Conservation (phyloP, 345 rosid species). For the Microthlaspi erraticum region DNA sequence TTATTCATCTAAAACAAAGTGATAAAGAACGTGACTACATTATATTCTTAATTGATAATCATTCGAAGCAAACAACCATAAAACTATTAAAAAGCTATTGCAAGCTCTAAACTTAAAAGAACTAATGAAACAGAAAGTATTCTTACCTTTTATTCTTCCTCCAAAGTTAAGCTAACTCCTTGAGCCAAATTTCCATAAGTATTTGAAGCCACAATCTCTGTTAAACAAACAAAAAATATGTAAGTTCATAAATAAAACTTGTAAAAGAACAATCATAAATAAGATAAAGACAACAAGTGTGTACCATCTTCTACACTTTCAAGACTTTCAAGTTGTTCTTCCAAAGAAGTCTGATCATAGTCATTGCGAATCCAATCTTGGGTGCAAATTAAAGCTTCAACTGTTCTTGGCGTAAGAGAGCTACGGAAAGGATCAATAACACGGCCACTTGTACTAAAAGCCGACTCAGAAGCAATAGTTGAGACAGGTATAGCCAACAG, state of each 20-base stretch:
- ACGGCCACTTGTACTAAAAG: constrained; percentile 10
- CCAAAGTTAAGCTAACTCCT: constrained; percentile 5
- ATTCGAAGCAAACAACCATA: too few relatives aligned
- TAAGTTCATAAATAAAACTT: background rate
- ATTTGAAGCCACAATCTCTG: background rate
- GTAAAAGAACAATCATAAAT: too few relatives aligned
- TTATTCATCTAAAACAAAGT: too few relatives aligned
- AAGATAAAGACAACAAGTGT: background rate
- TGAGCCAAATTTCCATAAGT: background rate
- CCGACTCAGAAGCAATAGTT: background rate
- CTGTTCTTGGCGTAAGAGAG: background rate
- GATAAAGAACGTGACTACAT: too few relatives aligned
- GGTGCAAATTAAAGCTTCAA: constrained; percentile 8
- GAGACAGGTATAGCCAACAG: background rate
- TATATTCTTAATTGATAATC: too few relatives aligned
- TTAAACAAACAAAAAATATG: background rate
- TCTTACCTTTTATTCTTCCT: background rate
- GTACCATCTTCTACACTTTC: background rate
- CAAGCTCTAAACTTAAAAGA: too few relatives aligned
- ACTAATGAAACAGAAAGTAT: too few relatives aligned
- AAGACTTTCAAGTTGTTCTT: background rate
- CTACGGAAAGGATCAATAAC: background rate
- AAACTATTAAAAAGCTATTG: too few relatives aligned
- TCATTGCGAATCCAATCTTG: constrained; percentile 1
- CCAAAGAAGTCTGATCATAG: background rate